Conservation (phyloP, 192 early-diverging fungal species). For the Coemansia sp. region DNA sequence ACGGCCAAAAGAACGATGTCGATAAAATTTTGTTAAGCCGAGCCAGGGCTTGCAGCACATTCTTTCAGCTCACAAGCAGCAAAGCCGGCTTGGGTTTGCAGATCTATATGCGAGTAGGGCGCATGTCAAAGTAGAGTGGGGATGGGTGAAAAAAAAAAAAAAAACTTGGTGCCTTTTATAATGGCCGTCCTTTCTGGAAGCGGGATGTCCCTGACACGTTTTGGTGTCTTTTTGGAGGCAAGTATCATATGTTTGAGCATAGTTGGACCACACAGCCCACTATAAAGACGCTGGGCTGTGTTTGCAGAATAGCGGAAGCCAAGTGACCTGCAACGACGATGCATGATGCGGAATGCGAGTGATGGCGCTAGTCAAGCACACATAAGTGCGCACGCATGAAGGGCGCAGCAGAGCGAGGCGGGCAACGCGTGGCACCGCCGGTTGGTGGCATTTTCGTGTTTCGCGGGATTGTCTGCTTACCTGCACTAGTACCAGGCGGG, state of each 20-base stretch:
- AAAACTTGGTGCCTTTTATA: too few species aligned
- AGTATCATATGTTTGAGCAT: not conserved
- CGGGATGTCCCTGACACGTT: not conserved
- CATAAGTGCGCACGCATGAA: not conserved
- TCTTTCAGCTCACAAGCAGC: slow-evolving; percentile 10
- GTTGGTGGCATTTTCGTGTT: slow-evolving; percentile 49
- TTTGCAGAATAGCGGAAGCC: not conserved
- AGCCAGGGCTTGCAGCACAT: not conserved
- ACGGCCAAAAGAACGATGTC: not conserved
- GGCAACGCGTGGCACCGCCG: slow-evolving; percentile 4
- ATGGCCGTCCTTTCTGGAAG: not conserved
- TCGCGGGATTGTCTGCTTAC: slow-evolving; percentile 14
- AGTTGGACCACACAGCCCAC: not conserved
- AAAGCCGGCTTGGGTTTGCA: slow-evolving; percentile 17
- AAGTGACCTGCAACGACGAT: slow-evolving; percentile 2
- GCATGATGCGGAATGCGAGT: not conserved
- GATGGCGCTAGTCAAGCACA: not conserved
- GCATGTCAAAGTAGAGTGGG: not conserved
- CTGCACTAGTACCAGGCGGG: not conserved
- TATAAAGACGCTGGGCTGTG: not conserved
- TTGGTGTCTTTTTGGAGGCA: not conserved
- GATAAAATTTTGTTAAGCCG: slow-evolving; percentile 7
- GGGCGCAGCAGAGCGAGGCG: slow-evolving; percentile 5
- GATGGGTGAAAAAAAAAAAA: not conserved
- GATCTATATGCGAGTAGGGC: slow-evolving; percentile 19